Evolutionary conservation across 176 grass and related monocot species (phyloP), one percentile per base, ranked within the genome.

Genomic region (Oryza longistaminata): DNA sequence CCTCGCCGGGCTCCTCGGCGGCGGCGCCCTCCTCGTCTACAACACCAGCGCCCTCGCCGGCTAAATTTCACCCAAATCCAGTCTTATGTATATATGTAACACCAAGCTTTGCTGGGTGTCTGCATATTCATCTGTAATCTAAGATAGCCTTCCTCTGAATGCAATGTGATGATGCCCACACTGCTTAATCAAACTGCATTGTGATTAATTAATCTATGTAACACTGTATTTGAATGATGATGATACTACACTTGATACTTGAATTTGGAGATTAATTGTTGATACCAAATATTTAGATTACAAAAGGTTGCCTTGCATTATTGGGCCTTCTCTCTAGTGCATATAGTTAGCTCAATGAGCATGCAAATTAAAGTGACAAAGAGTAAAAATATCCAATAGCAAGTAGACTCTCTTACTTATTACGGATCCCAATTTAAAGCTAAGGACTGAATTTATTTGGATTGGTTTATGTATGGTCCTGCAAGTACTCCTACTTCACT

Each of bases 11-110:
- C 46, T 98, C 9, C 94, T 98, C 62, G 87, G 49, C 22, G 93
- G 93, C 69, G 96, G 96, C 31, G 96, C 90, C 82, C 90, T 98
- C 58, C 93, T 98, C 60, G 96, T 98, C 55, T 98, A 94, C 90
- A 98, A 78, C 88, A 98, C 96, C 85, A 98, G 96, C 84, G 96
- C 96, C 65, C 82, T 98, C 46, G 25, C 78, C 81, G 77, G 88
- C 91, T 98, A 92, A 92, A 85, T 10, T 62, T 31, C 9, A 85
- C 1, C 9, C 3, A 68, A 53, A 53, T 48, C 4, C 58, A 84
- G 55, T 72, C 7, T n/a, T n/a, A n/a, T n/a, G n/a, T 24, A 68
- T 66, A 0, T 46, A 46, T 43, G 69, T 39, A 85, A 85, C 72
- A 29, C 78, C 29, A 74, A 24, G 9, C 34, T 33, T 33, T 27